Evolutionary conservation across 805 yeast genomes (phyloP).

Genomic region (Saturnispora dispora): DNA sequence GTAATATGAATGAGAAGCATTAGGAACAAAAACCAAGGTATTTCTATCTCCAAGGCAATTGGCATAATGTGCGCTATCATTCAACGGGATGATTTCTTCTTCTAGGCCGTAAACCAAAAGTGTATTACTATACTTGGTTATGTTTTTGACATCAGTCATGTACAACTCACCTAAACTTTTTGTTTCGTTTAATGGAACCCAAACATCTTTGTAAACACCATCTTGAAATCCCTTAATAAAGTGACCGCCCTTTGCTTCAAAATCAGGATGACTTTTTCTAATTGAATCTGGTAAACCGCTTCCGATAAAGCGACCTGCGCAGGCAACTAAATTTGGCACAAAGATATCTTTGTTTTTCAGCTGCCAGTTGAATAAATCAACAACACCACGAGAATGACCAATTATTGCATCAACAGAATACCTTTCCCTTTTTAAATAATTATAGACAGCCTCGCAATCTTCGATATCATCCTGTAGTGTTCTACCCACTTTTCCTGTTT

Average conservation of each 20-base stretch:
- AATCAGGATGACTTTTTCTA: conserved; percentile 25
- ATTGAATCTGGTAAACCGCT: conserved; percentile 36
- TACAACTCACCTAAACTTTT: conserved; percentile 41
- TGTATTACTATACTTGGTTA: conserved; percentile 35
- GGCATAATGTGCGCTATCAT: conserved; percentile 53
- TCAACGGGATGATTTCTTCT: conserved; percentile 57
- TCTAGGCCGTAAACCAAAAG: conserved; percentile 62
- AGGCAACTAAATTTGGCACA: conserved; percentile 61
- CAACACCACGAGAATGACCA: conserved; percentile 75
- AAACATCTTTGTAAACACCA: conserved; percentile 36
- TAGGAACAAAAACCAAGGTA: conserved; percentile 45
- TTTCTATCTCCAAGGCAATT: conserved; percentile 52
- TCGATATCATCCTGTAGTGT: conserved; percentile 53
- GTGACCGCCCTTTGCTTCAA: conserved; percentile 35
- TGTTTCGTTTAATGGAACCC: conserved; percentile 44
- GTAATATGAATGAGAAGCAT: conserved; percentile 77
- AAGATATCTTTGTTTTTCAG: conserved; percentile 25
- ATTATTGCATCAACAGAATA: conserved; percentile 45
- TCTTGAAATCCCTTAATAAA: conserved; percentile 35
- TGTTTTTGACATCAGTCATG: conserved; percentile 28
- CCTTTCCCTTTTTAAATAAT: conserved; percentile 23
- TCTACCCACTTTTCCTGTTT: conserved; percentile 49
- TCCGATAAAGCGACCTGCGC: conserved; percentile 63
- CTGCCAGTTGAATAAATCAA: conserved; percentile 71
- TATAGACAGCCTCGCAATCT: conserved; percentile 47